A percentile compares a stretch with the other conserved stretches of the same genome.
phyloP scores from a whole-genome alignment of 257 asterid species.

The Nicotiana tomentosiformis region DNA sequence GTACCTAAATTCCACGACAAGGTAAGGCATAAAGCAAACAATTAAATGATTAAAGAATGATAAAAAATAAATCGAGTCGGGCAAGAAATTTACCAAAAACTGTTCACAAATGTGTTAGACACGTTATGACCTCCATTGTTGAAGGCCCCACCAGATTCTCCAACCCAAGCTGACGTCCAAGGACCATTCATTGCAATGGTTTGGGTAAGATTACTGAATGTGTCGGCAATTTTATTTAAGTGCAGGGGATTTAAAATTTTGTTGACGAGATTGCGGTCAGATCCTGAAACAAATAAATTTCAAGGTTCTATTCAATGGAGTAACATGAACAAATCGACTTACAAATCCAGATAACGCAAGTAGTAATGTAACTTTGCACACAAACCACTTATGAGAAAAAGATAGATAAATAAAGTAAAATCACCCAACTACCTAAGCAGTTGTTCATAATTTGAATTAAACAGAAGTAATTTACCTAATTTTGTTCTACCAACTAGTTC shows the following conservation, averaged over 20 bases:
- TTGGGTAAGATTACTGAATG: slow-evolving; percentile 40
- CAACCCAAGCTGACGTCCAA: slow-evolving; percentile 88
- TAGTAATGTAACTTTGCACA: neutral
- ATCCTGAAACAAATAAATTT: slow-evolving; percentile 21
- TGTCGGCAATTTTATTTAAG: slow-evolving; percentile 41
- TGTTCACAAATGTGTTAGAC: slow-evolving; percentile 69
- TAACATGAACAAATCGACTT: neutral
- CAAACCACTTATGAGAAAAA: neutral
- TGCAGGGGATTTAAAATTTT: slow-evolving; percentile 58
- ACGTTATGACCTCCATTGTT: slow-evolving; percentile 63
- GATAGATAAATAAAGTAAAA: neutral
- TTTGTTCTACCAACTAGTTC: neutral
- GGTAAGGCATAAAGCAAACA: neutral
- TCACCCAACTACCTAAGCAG: neutral
- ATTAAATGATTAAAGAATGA: neutral
- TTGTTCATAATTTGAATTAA: neutral
- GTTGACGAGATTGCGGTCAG: slow-evolving; percentile 43
- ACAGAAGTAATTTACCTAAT: neutral
- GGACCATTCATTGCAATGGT: slow-evolving; percentile 55
- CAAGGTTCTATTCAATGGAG: neutral
- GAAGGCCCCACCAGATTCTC: slow-evolving; percentile 90
- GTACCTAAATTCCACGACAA: slow-evolving; percentile 42
- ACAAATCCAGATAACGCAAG: neutral
- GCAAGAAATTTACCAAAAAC: slow-evolving; percentile 59
- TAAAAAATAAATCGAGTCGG: neutral